Base-by-base conservation (phyloP, 2,329 filamentous ascomycete genomes). In the Paraphaeosphaeria minitans region DNA sequence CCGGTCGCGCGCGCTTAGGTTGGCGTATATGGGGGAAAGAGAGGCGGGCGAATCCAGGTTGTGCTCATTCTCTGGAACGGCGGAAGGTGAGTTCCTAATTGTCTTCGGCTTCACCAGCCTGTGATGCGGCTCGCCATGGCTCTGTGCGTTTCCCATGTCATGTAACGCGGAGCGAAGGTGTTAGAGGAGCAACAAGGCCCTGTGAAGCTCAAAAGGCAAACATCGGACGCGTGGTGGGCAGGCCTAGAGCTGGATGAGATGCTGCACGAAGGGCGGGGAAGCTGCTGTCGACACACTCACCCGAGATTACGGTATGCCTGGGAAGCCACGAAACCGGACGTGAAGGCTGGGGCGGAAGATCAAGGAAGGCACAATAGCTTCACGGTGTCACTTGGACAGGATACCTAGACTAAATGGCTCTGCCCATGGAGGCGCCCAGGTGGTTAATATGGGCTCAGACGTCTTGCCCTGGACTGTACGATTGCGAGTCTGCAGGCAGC, bases 21-120 rank as follows among this genome's bases (percentile, higher is more conserved):
- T 66, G 33, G 66, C 62, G 45, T 69, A 69, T 55, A 60, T 65
- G n/a, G 71, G 65, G 5, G 62, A 60, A 8, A 65, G 55, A 12
- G 71, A 67, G 21, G 56, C 59, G 2, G 71, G 66, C 10, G 68
- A 67, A 21, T 69, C 68, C 22, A 50, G 48, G 45, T 56, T 37
- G 10, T 19, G 41, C 7, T n/a, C 31, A 22, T 29, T 48, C n/a
- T 63, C 62, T 31, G 60, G 54, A 47, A 45, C 52, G 37, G 53
- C 60, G 56, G 60, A 62, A 53, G 42, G 66, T 19, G 72, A 73
- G 52, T 75, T 75, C 31, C 67, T 69, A 59, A 74, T 75, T 10
- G 75, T 76, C 63, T 69, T 76, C 8, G 75, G 73, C 60, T 76
- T 76, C 24, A 69, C 70, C 39, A 76, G 68, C 59, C 67, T 66